Conservation (phyloP, 2,329 filamentous ascomycete species). For the Cladosporium sphaerospermum region DNA sequence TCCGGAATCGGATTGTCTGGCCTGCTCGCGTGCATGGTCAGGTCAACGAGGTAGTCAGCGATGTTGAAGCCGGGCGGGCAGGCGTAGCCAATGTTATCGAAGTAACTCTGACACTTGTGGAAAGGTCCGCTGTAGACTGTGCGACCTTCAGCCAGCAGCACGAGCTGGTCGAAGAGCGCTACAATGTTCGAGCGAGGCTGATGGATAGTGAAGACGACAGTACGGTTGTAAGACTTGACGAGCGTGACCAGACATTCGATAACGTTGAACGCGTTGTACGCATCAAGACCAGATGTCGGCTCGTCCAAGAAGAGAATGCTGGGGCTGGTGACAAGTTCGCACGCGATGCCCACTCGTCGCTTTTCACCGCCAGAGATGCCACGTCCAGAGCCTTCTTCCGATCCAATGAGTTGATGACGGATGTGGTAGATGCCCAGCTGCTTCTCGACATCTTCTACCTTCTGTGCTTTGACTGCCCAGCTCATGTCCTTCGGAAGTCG, state of each 20-base stretch:
- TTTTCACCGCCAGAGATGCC: slow-evolving; percentile 98
- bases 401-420: slow-evolving; percentile 89
- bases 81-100: slow-evolving; percentile 82
- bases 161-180: slow-evolving; percentile 88
- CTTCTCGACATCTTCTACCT: slow-evolving; percentile 86
- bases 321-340: slow-evolving; percentile 93
- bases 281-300: slow-evolving; percentile 90
- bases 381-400: slow-evolving; percentile 86
- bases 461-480: slow-evolving; percentile 76
- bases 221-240: slow-evolving; percentile 93
- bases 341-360: slow-evolving; percentile 90
- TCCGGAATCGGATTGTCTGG: slow-evolving; percentile 50
- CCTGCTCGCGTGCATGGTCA: slow-evolving; percentile 88
- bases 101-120: slow-evolving; percentile 80
- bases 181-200: slow-evolving; percentile 98
- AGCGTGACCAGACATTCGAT: slow-evolving; percentile 91
- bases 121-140: slow-evolving; percentile 94
- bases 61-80: slow-evolving; percentile 98
- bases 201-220: slow-evolving; percentile 96
- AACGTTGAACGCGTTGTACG: slow-evolving; percentile 97
- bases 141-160: slow-evolving; percentile 81
- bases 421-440: slow-evolving; percentile 94
- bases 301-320: slow-evolving; percentile 97
- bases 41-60: slow-evolving; percentile 91
- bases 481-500: slow-evolving; percentile 92